Conservation (phyloP, 78 protist genomes). For the Reticulomyxa filosa region DNA sequence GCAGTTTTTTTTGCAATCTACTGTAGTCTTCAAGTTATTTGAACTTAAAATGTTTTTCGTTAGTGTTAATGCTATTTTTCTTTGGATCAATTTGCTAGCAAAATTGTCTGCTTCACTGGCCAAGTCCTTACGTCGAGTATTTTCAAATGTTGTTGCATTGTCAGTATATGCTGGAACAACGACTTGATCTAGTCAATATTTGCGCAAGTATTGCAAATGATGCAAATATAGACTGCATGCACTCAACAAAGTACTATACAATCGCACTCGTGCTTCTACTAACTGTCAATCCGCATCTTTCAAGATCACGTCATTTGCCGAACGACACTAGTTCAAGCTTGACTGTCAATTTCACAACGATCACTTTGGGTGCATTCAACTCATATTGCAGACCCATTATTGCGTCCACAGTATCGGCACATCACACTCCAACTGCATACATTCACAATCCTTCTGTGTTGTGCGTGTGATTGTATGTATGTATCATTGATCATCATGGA, state of each 20-base stretch:
- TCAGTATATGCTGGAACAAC: constrained; percentile 67
- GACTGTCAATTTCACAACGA: constrained; percentile 61
- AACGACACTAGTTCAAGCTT: constrained; percentile 4
- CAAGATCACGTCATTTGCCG: constrained; percentile 77
- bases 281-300: constrained; percentile 64
- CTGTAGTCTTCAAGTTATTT: too few species aligned
- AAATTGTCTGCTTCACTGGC: too few species aligned
- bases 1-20: too few species aligned
- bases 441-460: constrained; percentile 58
- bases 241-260: constrained; percentile 67
- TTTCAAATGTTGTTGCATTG: constrained; percentile 53
- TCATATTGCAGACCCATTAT: constrained; percentile 80
- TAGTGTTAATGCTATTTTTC: too few species aligned
- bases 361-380: constrained; percentile 75
- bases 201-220: constrained; percentile 89
- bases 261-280: constrained; percentile 67
- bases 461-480: constrained; percentile 49
- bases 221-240: constrained; percentile 66
- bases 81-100: too few species aligned
- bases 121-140: constrained; percentile 42
- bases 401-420: constrained; percentile 78
- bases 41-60: too few species aligned
- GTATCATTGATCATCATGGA: constrained; percentile 78
- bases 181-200: constrained; percentile 86
- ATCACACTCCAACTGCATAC: constrained; percentile 71